These are phyloP conservation scores for Fonsecaea erecta DNA, from an alignment of 2,329 filamentous ascomycete genomes.

Conservation along the genomic window DNA sequence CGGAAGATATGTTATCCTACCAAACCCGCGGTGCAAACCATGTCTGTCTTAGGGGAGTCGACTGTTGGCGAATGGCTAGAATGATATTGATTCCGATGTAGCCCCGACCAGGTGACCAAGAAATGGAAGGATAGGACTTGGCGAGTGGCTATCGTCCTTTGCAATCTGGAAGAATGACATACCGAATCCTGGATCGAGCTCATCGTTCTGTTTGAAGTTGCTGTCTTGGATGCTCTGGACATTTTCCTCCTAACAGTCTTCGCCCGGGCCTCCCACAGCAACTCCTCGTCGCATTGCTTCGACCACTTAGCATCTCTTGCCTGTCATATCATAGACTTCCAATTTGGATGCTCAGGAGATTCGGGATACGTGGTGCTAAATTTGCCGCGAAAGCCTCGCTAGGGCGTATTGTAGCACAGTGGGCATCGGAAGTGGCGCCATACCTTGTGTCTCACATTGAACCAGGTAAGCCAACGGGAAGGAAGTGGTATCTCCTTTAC, in stretches of 20 bases:
- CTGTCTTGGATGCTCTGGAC: too few relatives aligned
- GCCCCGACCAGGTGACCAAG: not conserved
- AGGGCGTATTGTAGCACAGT: not conserved
- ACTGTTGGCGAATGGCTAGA: not conserved
- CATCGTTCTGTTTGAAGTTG: not conserved
- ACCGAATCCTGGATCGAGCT: not conserved
- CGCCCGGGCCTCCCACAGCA: not conserved
- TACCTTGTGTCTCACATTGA: not conserved
- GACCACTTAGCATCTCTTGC: not conserved
- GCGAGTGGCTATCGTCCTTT: not conserved
- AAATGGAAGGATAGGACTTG: not conserved
- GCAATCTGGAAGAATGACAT: not conserved
- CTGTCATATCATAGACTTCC: not conserved
- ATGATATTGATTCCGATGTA: not conserved
- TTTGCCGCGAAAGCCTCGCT: not conserved
- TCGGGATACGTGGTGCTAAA: not conserved
- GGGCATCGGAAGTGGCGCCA: not conserved
- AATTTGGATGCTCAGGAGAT: not conserved
- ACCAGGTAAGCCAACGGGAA: not conserved
- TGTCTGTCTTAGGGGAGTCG: too few relatives aligned
- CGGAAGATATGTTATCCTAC: conserved; percentile 1
- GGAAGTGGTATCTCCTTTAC: not conserved
- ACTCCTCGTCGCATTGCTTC: not conserved
- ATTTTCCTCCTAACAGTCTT: not conserved
- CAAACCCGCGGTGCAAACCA: not conserved